These are phyloP conservation scores for Huntiella savannae DNA, from an alignment of 2,329 filamentous ascomycete genomes.

Conservation along the genomic window DNA sequence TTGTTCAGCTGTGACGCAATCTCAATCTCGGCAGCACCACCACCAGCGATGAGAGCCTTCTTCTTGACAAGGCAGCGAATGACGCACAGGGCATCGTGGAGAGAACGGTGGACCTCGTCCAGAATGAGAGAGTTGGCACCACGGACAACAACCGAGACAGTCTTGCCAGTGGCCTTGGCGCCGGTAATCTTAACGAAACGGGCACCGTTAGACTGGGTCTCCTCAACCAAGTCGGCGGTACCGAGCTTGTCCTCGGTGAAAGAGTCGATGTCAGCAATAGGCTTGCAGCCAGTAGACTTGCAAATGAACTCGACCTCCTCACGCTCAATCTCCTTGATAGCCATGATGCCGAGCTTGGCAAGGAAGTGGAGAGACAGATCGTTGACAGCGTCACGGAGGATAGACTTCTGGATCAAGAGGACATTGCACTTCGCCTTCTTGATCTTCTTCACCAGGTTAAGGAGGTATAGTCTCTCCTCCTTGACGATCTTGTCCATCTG, in stretches of 20 bases:
- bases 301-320: constrained; percentile 99
- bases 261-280: constrained; percentile 92
- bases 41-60: constrained; percentile 94
- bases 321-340: constrained; percentile 93
- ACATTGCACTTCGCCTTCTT: constrained; percentile 99
- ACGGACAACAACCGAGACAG: constrained; percentile 82
- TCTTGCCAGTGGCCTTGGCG: constrained; percentile 67
- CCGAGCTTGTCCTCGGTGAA: constrained; percentile 98
- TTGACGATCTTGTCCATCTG: constrained; percentile 99
- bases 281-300: constrained; percentile 98
- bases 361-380: constrained; percentile 95
- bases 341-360: constrained; percentile 86
- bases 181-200: constrained; percentile 91
- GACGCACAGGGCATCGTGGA: constrained; percentile 95
- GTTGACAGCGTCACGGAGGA: constrained; percentile 92
- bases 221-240: constrained; percentile 81
- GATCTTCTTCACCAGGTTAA: constrained; percentile 99
- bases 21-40: constrained; percentile 90
- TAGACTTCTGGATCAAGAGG: constrained; percentile 94
- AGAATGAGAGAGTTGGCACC: constrained; percentile 88
- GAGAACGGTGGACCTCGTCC: constrained; percentile 87
- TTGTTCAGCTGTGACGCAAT: constrained; percentile 74
- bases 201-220: constrained; percentile 69
- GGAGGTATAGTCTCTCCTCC: constrained; percentile 91
- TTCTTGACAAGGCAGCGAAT: constrained; percentile 97